Base-by-base conservation (phyloP, 2,329 filamentous ascomycete genomes). In the Phialophora tarda region DNA sequence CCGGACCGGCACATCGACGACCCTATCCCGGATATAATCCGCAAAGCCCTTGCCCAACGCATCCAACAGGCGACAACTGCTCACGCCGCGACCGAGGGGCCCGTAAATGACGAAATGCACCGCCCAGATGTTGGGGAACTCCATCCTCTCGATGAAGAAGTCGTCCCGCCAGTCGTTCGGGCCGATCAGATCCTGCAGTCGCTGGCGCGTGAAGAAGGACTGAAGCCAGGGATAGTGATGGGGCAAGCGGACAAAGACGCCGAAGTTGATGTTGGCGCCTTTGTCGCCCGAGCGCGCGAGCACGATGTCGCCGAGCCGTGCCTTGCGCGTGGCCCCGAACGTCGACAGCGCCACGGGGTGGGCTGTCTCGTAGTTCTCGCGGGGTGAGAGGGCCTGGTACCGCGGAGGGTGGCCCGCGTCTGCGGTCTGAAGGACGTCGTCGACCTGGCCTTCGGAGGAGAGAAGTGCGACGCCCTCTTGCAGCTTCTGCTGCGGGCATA, bases 41-140 rank as follows among this genome's bases (percentile, higher is more conserved):
- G 78, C 82, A 71, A 85, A 84, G 0, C 83, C 82, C 71, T 86
- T 86, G 1, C 81, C 84, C 68, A 85, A 75, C 11, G 76, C 75
- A 75, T 86, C 84, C 21, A 86, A 68, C 47, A 78, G 71, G 26
- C 74, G 78, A 10, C 80, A 82, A 63, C 82, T 83, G 67, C 82
- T 85, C 3, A 86, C 82, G 0, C 79, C 80, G 0, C 78, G 66
- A 0, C 79, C 81, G 17, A 84, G 71, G 23, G 78, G 76, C 2
- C 81, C 82, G 64, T 83, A 84, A 1, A 84, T 74, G 10, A 84
- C 82, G 74, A 83, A 84, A 68, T 86, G 80, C 23, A 85, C 83
- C 0, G 82, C 82, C 38, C 72, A 73, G 0, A 84, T 77, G 3
- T 75, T 70, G 0, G 77, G 75, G 60, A 84, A 81, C 73, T 84